These are phyloP conservation scores for Hondaea fermentalgiana DNA, from an alignment of 108 stramenopile genomes.

Conservation along the genomic window DNA sequence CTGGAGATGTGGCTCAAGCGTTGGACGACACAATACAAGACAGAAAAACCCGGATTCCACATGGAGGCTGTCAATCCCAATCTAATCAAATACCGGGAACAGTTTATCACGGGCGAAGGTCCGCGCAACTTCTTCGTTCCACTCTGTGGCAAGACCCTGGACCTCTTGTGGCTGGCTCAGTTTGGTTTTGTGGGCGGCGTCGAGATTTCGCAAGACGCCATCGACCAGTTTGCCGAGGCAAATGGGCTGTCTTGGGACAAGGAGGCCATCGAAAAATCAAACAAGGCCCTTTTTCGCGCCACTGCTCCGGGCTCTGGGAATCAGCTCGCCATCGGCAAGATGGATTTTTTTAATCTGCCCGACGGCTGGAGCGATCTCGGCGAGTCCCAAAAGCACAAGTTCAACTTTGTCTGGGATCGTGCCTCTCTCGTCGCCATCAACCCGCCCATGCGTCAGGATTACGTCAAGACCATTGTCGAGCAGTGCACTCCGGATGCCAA, in stretches of 20 bases:
- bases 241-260: not conserved
- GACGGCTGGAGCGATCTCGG: not conserved
- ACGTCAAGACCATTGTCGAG: not conserved
- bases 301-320: not conserved
- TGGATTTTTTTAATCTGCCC: not conserved
- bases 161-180: not conserved
- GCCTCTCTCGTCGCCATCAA: not conserved
- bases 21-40: not conserved
- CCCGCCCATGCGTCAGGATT: not conserved
- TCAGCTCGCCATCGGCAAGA: not conserved
- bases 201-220: not conserved
- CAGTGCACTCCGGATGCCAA: not conserved
- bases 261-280: not conserved
- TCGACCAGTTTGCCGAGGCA: not conserved
- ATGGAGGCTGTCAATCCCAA: not conserved
- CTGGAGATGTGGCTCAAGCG: not conserved
- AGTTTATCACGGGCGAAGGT: not conserved
- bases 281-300: not conserved
- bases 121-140: not conserved
- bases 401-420: not conserved
- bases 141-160: not conserved
- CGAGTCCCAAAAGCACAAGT: not conserved
- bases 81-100: not conserved
- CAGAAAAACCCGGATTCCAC: not conserved
- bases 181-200: not conserved